Conservation (phyloP, 345 rosid genomes). For the Brassica nigra region DNA sequence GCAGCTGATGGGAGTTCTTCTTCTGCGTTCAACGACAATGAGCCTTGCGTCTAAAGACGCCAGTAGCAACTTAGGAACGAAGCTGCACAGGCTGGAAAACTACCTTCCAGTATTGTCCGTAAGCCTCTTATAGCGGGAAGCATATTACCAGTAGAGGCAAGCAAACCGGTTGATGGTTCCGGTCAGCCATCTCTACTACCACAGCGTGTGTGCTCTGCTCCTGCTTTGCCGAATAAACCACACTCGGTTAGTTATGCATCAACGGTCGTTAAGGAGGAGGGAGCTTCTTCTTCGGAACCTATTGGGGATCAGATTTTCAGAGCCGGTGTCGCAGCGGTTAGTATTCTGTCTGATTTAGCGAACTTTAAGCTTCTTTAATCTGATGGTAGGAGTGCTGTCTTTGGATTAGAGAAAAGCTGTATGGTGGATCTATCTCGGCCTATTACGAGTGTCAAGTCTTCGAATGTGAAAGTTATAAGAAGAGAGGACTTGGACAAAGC, state of each 20-base stretch:
- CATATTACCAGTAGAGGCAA: constrained; percentile 41
- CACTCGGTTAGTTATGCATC: constrained; percentile 57
- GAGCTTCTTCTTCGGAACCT: constrained; percentile 43
- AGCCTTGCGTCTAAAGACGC: constrained; percentile 62
- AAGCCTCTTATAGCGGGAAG: constrained; percentile 42
- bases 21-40: constrained; percentile 76
- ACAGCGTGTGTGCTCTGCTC: constrained; percentile 42
- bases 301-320: constrained; percentile 70
- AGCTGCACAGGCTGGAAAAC: constrained; percentile 43
- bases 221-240: background rate
- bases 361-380: constrained; percentile 62
- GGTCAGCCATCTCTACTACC: constrained; percentile 39
- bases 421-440: constrained; percentile 67
- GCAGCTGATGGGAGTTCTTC: constrained; percentile 77
- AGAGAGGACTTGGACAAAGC: constrained; percentile 58
- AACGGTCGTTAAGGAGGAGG: constrained; percentile 40
- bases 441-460: constrained; percentile 49
- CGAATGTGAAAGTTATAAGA: constrained; percentile 54
- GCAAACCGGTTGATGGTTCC: constrained; percentile 41
- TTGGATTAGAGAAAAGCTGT: constrained; percentile 44
- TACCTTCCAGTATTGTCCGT: constrained; percentile 39
- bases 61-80: constrained; percentile 53
- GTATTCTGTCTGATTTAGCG: constrained; percentile 65
- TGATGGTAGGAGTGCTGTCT: constrained; percentile 55
- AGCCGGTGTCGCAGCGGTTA: constrained; percentile 71